Base-by-base conservation (phyloP, 441 rosid genomes). In the Kokia cookei region DNA sequence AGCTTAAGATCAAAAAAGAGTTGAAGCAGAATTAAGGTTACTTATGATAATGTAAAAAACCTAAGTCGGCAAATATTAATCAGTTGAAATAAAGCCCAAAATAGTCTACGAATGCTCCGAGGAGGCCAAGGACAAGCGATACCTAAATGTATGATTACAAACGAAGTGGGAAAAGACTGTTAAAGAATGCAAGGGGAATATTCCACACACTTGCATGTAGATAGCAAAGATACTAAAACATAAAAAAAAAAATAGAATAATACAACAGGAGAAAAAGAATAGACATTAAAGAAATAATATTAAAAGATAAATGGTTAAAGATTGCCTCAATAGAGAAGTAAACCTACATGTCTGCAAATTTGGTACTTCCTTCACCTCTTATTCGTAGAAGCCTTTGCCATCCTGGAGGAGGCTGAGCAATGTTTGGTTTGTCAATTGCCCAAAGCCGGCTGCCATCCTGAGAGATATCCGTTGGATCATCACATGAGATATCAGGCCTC, bases 341-440 rank as follows among this genome's bases (percentile, higher is more conserved):
- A 65, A 85, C 98, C 0, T 93, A 95, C 99, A 95, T 91, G 68
- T 94, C 99, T 0, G 98, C 98, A 76, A 95, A 95, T 79, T 82
- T 89, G 84, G 89, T 88, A 81, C 97, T 85, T 65, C 99, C 97
- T 86, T 90, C 91, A 63, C 90, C 93, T 76, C 99, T 83, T 72
- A 95, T 93, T 43, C 90, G 84, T 32, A 93, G 81, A 50, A 87
- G 77, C 63, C 99, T 90, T 78, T 91, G 91, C 99, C 99, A 95
- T 1, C 99, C 96, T 59, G 79, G 80, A 60, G 99, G 99, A 7
- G 99, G 96, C 75, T 86, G 97, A 65, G 97, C 92, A 45, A 95
- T 95, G 60, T 86, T 91, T 15, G 98, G 99, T 59, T 89, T 93
- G 79, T 93, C 99, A 74, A 95, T 91, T 47, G 99, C 99, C 99